These are phyloP conservation scores for Lunularia cruciata DNA, from an alignment of 225 moss, liverwort and hornwort species.

Conservation along the genomic window DNA sequence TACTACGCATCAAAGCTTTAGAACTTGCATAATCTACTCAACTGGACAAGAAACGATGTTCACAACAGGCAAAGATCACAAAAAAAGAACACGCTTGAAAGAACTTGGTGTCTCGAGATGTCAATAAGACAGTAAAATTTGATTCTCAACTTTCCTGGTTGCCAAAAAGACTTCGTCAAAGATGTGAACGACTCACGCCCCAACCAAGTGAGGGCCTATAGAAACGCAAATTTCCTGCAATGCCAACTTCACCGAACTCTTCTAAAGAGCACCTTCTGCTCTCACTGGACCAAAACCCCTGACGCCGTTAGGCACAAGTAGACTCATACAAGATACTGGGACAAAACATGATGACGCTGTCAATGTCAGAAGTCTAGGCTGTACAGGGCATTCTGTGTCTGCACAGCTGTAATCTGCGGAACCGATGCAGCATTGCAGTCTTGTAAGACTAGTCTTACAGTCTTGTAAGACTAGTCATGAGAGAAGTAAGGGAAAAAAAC, in stretches of 20 bases:
- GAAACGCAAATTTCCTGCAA: conserved; percentile 17
- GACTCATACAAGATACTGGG: conserved; percentile 23
- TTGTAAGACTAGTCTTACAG: conserved; percentile 17
- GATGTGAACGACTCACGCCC: conserved; percentile 19
- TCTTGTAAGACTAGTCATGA: conserved; percentile 8
- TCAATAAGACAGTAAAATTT: conserved; percentile 7
- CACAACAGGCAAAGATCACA: not conserved
- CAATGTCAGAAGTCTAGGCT: conserved; percentile 14
- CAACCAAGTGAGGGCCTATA: conserved; percentile 11
- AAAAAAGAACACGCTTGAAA: not conserved
- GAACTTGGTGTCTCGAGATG: not conserved
- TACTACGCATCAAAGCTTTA: too few relatives aligned
- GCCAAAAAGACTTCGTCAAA: conserved; percentile 14
- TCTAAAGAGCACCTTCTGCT: conserved; percentile 33
- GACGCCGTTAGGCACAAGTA: conserved; percentile 9
- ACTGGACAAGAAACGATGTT: too few relatives aligned
- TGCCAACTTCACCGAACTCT: conserved; percentile 39
- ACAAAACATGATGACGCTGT: conserved; percentile 19
- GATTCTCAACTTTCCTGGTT: conserved; percentile 6
- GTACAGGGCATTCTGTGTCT: conserved; percentile 16
- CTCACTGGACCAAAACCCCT: conserved; percentile 16
- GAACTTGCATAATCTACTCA: too few relatives aligned
- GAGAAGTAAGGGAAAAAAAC: conserved; percentile 17
- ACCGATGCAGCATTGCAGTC: conserved; percentile 33
- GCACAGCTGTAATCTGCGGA: conserved; percentile 21